Evolutionary conservation across 129 eudicot species (phyloP).

Genomic region (Gnaphalium uliginosum): DNA sequence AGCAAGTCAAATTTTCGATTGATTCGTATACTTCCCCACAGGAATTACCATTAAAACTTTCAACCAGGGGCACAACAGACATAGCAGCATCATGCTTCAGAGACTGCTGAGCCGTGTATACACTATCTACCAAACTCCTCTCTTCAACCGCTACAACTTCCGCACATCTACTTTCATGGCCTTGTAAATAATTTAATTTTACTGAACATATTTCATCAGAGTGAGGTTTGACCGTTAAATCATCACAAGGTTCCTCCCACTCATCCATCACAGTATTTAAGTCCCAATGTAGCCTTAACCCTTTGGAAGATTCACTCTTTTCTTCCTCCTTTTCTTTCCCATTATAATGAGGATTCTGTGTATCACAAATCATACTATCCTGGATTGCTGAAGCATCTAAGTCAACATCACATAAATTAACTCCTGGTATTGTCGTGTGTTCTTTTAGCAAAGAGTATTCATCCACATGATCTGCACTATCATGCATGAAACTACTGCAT

Average conservation of each 20-base stretch:
- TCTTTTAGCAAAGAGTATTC: slow-evolving; percentile 11
- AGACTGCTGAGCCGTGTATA: not conserved
- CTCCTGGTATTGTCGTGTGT: slow-evolving; percentile 12
- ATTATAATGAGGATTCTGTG: slow-evolving; percentile 6
- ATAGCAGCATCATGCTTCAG: slow-evolving; percentile 22
- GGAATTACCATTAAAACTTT: slow-evolving; percentile 15
- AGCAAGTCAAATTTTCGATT: slow-evolving; percentile 14
- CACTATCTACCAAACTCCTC: slow-evolving; percentile 2
- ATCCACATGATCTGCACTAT: slow-evolving; percentile 15
- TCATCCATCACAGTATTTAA: slow-evolving; percentile 39
- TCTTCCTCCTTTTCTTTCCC: slow-evolving; percentile 15
- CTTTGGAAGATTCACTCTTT: slow-evolving; percentile 20
- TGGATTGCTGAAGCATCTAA: slow-evolving; percentile 16
- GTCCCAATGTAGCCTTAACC: slow-evolving; percentile 43
- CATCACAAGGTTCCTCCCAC: slow-evolving; percentile 40
- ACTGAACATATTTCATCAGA: not conserved
- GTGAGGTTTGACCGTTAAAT: slow-evolving; percentile 3
- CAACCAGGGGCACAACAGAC: not conserved
- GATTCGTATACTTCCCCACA: not conserved
- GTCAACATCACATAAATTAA: slow-evolving; percentile 11
- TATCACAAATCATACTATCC: not conserved
- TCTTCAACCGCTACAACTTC: slow-evolving; percentile 3
- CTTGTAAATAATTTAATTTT: slow-evolving; percentile 15
- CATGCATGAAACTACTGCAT: slow-evolving; percentile 23
- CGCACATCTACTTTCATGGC: slow-evolving; percentile 10